Conservation (phyloP, 768 basidiomycete genomes). For the Russula compacta region DNA sequence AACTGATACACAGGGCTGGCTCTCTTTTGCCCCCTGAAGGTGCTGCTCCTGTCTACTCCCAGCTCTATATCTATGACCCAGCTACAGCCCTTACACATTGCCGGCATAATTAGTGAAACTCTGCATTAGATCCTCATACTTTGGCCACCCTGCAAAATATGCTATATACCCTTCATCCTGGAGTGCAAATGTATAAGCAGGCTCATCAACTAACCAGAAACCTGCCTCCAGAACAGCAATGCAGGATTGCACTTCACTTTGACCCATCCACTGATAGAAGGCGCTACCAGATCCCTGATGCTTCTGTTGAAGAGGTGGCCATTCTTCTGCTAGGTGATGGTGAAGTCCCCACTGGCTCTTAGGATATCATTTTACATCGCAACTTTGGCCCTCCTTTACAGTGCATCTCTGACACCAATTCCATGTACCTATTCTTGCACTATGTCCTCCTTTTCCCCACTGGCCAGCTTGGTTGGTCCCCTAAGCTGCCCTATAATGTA, state of each 20-base stretch:
- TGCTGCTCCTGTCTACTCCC: constrained; percentile 19
- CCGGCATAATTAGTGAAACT: neutral
- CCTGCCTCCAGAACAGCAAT: neutral
- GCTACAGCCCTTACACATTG: too few relatives aligned
- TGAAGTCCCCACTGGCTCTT: too few relatives aligned
- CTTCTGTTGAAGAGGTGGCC: too few relatives aligned
- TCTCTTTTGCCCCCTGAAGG: neutral
- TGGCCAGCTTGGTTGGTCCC: neutral
- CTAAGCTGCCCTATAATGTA: neutral
- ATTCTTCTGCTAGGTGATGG: too few relatives aligned
- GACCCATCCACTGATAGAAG: too few relatives aligned
- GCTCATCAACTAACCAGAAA: too few relatives aligned
- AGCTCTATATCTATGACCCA: constrained; percentile 13
- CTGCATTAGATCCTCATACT: neutral
- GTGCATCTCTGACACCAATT: neutral
- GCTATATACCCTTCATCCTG: too few relatives aligned
- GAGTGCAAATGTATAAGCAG: too few relatives aligned
- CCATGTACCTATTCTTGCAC: neutral
- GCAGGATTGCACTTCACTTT: neutral
- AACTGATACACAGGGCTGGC: neutral
- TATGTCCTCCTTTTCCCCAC: neutral
- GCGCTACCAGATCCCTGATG: too few relatives aligned
- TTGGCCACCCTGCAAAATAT: neutral
- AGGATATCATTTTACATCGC: neutral
- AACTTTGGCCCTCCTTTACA: neutral